These are phyloP conservation scores for Volvariella volvacea DNA, from an alignment of 1,284 basidiomycete species.

Conservation along the genomic window DNA sequence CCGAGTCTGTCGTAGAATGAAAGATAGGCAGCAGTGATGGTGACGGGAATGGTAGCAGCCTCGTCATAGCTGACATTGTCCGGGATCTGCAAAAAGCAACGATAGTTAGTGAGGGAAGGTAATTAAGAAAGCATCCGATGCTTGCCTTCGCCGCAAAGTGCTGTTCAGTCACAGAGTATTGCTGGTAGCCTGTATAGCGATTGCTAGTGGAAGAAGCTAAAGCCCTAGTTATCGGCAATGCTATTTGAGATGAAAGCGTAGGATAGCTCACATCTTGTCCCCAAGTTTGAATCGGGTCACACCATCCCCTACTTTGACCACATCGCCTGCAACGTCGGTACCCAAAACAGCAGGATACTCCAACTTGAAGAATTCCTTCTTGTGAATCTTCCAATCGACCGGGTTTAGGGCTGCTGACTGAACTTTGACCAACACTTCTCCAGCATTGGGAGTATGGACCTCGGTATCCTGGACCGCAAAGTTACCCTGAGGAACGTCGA, in stretches of 20 bases:
- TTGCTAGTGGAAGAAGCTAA: slow-evolving; percentile 32
- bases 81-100: slow-evolving; percentile 20
- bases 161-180: slow-evolving; percentile 36
- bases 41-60: slow-evolving; percentile 31
- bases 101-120: no score
- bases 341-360: slow-evolving; percentile 39
- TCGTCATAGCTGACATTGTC: slow-evolving; percentile 37
- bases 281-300: slow-evolving; percentile 16
- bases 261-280: slow-evolving; percentile 21
- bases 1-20: slow-evolving; percentile 29
- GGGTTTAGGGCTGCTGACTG: slow-evolving; percentile 33
- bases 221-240: neutral
- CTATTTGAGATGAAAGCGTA: neutral
- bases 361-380: slow-evolving; percentile 18
- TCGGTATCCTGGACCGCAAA: slow-evolving; percentile 15
- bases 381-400: slow-evolving; percentile 33
- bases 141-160: slow-evolving; percentile 36
- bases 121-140: neutral
- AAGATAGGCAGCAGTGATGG: slow-evolving; percentile 28
- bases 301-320: slow-evolving; percentile 19
- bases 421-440: slow-evolving; percentile 36
- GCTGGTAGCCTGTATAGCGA: slow-evolving; percentile 40
- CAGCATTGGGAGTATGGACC: slow-evolving; percentile 21
- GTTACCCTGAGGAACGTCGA: neutral
- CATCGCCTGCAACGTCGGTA: slow-evolving; percentile 19